A percentile compares a stretch with the other conserved stretches of the same genome.
Conservation (phyloP, 176 grass and related monocot species). For the Carex scoparia region DNA sequence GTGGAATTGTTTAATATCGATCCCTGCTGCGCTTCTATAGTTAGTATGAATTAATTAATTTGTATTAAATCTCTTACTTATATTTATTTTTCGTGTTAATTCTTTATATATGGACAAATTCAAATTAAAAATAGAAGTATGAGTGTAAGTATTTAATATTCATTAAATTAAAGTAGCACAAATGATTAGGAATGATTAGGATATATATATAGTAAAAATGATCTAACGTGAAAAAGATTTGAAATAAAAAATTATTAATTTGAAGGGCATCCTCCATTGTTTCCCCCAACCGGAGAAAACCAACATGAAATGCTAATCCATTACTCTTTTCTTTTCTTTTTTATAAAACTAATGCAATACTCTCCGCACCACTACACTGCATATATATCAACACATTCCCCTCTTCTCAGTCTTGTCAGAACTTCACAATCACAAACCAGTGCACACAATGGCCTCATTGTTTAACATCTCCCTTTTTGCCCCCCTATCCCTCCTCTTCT, state of each 20-base stretch:
- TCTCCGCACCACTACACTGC: background rate
- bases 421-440: background rate
- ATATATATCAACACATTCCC: slow-evolving; percentile 18
- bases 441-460: slow-evolving; percentile 33
- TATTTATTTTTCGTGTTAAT: background rate
- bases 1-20: too few relatives aligned
- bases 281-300: background rate
- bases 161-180: background rate
- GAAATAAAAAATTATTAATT: background rate
- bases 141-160: background rate
- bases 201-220: background rate
- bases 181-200: background rate
- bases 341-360: background rate
- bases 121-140: background rate
- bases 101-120: background rate
- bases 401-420: background rate
- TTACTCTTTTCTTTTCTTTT: background rate
- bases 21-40: background rate
- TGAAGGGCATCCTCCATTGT: background rate
- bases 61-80: background rate
- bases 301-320: background rate
- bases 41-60: background rate
- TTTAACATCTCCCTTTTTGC: slow-evolving; percentile 13
- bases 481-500: slow-evolving; percentile 13
- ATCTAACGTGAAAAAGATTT: background rate